These are phyloP conservation scores for Naegleria fowleri DNA, from an alignment of 208 protist species.

Conservation along the genomic window DNA sequence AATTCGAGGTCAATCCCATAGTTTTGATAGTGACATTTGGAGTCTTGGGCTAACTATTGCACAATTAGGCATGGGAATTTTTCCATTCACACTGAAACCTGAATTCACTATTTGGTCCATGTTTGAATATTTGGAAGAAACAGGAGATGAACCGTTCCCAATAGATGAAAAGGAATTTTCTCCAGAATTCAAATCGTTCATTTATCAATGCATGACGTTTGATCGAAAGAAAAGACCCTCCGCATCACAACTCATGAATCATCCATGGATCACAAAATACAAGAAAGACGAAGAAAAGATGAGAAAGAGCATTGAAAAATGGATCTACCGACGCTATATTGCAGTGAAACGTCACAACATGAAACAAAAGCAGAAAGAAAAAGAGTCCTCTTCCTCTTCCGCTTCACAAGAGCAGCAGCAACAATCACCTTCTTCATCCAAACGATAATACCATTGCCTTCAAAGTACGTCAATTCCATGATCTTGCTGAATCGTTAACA, in stretches of 20 bases:
- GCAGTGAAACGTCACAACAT: not conserved
- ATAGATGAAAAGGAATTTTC: not conserved
- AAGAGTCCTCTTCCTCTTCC: too few species aligned
- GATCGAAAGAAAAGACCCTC: not conserved
- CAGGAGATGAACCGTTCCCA: not conserved
- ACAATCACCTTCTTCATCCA: too few species aligned
- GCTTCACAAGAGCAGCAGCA: too few species aligned
- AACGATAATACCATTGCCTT: not conserved
- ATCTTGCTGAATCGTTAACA: too few species aligned
- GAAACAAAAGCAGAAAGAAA: not conserved
- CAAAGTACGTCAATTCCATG: not conserved
- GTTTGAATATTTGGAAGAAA: conserved; percentile 2
- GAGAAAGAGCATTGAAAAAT: not conserved
- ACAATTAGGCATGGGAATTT: not conserved
- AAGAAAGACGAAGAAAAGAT: not conserved
- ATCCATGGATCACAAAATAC: not conserved
- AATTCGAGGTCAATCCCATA: not conserved
- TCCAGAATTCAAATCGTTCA: not conserved
- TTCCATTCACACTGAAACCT: conserved; percentile 3
- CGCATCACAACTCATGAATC: not conserved
- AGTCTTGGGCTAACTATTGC: not conserved
- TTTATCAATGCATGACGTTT: conserved; percentile 5
- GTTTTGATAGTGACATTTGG: conserved; percentile 23
- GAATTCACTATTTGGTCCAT: conserved; percentile 22
- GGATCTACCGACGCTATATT: not conserved